Percentiles rank a stretch among this genome's conserved stretches.
Conservation (phyloP, 2,329 filamentous ascomycete genomes). For the Pyrenochaeta sp. region DNA sequence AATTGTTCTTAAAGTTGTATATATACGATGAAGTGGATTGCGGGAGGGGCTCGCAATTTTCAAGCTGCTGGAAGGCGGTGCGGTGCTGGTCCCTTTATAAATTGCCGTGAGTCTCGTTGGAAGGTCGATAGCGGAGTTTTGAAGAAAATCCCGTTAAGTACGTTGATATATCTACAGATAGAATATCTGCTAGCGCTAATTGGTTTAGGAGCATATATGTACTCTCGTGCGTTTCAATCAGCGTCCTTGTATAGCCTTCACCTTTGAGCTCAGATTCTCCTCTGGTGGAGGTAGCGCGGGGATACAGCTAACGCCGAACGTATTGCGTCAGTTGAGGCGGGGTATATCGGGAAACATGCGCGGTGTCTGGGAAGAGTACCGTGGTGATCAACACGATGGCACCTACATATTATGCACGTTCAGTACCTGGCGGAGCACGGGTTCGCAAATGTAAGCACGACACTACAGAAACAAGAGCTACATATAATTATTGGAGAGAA, state of each 20-base stretch:
- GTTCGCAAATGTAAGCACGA: not conserved
- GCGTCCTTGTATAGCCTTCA: not conserved
- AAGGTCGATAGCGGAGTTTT: not conserved
- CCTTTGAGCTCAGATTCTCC: not conserved
- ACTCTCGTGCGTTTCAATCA: not conserved
- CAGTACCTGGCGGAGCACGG: not conserved
- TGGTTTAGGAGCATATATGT: not conserved
- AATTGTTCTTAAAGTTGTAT: not conserved
- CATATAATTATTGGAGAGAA: constrained; percentile 21
- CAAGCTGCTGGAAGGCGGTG: not conserved
- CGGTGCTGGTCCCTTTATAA: not conserved
- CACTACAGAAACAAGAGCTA: not conserved
- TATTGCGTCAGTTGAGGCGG: constrained; percentile 17
- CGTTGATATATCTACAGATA: not conserved
- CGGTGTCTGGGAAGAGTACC: not conserved
- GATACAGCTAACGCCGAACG: constrained; percentile 20
- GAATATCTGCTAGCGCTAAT: not conserved
- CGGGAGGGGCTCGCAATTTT: not conserved
- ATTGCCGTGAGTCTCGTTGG: not conserved
- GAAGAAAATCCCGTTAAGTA: not conserved
- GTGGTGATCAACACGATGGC: not conserved
- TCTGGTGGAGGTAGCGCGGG: constrained; percentile 26
- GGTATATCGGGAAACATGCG: constrained; percentile 13
- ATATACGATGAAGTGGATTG: not conserved
- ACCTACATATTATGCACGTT: not conserved